Evolutionary conservation across 345 rosid genomes (phyloP), one percentile per base, ranked within the genome.

Genomic region (Lumnitzera littorea): DNA sequence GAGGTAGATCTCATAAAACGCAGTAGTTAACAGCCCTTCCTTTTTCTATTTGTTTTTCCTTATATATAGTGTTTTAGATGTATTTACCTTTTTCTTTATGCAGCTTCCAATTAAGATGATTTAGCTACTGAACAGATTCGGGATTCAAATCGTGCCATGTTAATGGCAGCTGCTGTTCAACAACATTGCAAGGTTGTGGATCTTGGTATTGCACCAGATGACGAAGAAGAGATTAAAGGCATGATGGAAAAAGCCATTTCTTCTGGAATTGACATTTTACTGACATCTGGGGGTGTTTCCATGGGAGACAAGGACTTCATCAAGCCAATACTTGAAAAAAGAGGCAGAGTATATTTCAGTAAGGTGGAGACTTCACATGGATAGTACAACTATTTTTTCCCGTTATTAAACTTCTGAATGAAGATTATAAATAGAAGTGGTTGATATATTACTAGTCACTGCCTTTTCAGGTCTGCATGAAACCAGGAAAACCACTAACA

Each of bases 211-310:
- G 96, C 76, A 51, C 67, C 74, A 76, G 97, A 94, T 76, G 80
- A 90, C 47, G 70, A 73, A 69, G 84, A 82, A 43, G 86, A 88
- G 59, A 86, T 86, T 69, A 85, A 86, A 71, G 80, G 67, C 70
- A 72, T 79, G 53, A 64, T 94, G 65, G 80, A 88, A 64, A 66
- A 71, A 66, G 92, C 86, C 46, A 59, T 80, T 67, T 74, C 84
- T 63, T 67, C 88, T 61, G 92, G 86, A 46, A 80, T 84, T 49
- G 78, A 86, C 80, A 83, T 94, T 69, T 81, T 94, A 66, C 62
- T 94, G 61, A 90, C 92, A 67, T 94, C 97, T 60, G 97, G 99
- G 6, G 99, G 99, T 70, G 95, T 94, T 75, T 94, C 99, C 62
- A 94, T 94, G 97, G 97, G 97, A 61, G 99, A 94, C 84, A 88